A percentile compares a stretch with the other conserved stretches of the same genome.
Evolutionary conservation across 164 flowering plant species (phyloP).

Genomic region (Cinnamomum chago): DNA sequence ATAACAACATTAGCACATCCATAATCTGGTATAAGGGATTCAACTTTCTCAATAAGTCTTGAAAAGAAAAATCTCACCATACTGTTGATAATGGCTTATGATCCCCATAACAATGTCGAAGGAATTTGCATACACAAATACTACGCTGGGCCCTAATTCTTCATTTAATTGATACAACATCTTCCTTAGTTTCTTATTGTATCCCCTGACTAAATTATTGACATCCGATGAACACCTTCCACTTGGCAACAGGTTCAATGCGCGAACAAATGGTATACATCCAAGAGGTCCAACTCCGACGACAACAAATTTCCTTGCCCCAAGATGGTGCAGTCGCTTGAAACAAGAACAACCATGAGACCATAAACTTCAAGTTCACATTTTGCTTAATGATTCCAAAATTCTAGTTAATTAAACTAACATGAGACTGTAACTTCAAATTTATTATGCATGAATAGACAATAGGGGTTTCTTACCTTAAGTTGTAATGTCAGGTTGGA

Average conservation of each 20-base stretch:
- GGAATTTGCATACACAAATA: slow-evolving; percentile 54
- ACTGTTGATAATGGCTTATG: slow-evolving; percentile 28
- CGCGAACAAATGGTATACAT: slow-evolving; percentile 67
- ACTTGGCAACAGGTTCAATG: slow-evolving; percentile 29
- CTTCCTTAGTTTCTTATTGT: slow-evolving; percentile 35
- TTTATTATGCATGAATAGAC: background rate
- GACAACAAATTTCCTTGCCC: slow-evolving; percentile 52
- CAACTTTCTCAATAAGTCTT: background rate
- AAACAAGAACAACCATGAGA: slow-evolving; percentile 1
- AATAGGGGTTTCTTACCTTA: slow-evolving; percentile 33
- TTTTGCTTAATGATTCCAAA: too few relatives aligned
- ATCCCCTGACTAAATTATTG: slow-evolving; percentile 37
- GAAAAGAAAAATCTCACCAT: slow-evolving; percentile 30
- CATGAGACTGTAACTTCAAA: background rate
- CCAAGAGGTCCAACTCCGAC: slow-evolving; percentile 69
- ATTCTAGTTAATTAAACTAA: background rate
- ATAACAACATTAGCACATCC: background rate
- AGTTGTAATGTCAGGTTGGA: slow-evolving; percentile 59
- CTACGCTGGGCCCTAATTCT: slow-evolving; percentile 35
- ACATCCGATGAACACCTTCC: slow-evolving; percentile 39
- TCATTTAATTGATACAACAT: slow-evolving; percentile 30
- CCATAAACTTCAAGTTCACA: background rate
- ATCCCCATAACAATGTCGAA: slow-evolving; percentile 38
- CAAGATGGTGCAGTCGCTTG: slow-evolving; percentile 47
- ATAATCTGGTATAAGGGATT: background rate